phyloP scores from a whole-genome alignment of 495 filamentous ascomycete species.

The Hypoxylon intermedium region DNA sequence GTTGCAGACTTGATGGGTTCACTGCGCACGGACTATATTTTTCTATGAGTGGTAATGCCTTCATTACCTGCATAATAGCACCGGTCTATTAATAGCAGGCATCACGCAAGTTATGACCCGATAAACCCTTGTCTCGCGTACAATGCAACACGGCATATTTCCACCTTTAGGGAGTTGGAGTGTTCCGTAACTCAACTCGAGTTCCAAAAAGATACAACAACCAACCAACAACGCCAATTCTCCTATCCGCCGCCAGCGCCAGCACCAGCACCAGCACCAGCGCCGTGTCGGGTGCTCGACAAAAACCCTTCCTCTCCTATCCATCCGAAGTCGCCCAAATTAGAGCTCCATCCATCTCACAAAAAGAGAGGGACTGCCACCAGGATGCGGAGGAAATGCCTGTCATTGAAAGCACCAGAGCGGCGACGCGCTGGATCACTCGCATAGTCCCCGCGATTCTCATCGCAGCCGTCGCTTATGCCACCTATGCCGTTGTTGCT shows the following conservation, averaged over 20 bases:
- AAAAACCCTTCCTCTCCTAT: conserved; percentile 2
- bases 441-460: conserved; percentile 52
- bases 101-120: conserved; percentile 35
- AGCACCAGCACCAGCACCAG: no score
- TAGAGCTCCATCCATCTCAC: no score
- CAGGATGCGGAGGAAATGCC: conserved; percentile 44
- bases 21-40: no score
- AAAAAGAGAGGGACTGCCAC: conserved; percentile 4
- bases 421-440: conserved; percentile 55
- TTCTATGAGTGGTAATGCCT: no score
- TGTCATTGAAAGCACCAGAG: conserved; percentile 42
- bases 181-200: no score
- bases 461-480: conserved; percentile 46
- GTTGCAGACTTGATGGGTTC: no score
- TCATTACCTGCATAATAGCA: no score
- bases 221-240: conserved; percentile 17
- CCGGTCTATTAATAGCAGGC: conserved; percentile 31
- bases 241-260: no score
- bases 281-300: conserved; percentile 22
- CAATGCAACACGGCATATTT: no score
- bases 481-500: conserved; percentile 51
- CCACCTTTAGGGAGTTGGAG: background rate
- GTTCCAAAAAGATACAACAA: no score
- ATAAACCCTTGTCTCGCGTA: conserved; percentile 2
- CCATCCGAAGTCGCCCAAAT: no score